A percentile compares a stretch with the other conserved stretches of the same genome.
Conservation (phyloP, 371 early-diverging fungal species). For the Mucor piriformis region DNA sequence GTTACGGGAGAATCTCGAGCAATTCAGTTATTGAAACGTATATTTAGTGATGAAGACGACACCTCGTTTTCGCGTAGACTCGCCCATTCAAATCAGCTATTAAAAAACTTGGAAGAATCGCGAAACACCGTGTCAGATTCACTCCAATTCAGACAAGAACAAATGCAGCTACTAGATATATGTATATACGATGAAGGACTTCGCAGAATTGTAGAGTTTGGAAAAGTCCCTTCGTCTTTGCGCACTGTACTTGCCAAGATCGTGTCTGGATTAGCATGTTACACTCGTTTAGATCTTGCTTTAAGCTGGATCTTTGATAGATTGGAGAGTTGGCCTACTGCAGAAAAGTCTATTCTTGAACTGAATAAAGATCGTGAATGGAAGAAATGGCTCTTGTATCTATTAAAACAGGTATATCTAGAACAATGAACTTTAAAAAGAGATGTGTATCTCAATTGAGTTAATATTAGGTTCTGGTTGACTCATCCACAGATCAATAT, state of each 20-base stretch:
- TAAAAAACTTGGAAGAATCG: slow-evolving; percentile 33
- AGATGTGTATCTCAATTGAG: background rate
- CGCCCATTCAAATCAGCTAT: slow-evolving; percentile 25
- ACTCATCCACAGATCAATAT: slow-evolving; percentile 22
- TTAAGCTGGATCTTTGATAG: slow-evolving; percentile 36
- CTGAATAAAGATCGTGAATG: slow-evolving; percentile 26
- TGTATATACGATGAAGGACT: slow-evolving; percentile 36
- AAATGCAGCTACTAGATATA: slow-evolving; percentile 37
- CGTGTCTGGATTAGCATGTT: slow-evolving; percentile 34
- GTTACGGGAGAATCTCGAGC: slow-evolving; percentile 25
- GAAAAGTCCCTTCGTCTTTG: slow-evolving; percentile 29
- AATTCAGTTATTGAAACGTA: slow-evolving; percentile 28
- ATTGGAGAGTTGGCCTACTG: slow-evolving; percentile 11
- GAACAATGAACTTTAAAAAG: background rate
- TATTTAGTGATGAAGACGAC: slow-evolving; percentile 41
- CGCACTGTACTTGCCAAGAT: slow-evolving; percentile 17
- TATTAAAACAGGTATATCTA: slow-evolving; percentile 19
- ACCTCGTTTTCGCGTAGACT: slow-evolving; percentile 26
- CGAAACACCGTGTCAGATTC: slow-evolving; percentile 27
- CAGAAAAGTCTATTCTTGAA: slow-evolving; percentile 1
- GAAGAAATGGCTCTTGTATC: slow-evolving; percentile 28
- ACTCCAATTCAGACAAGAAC: slow-evolving; percentile 38
- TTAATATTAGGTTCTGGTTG: slow-evolving; percentile 7
- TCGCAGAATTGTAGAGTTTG: slow-evolving; percentile 31
- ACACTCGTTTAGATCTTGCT: slow-evolving; percentile 38